phyloP scores from a whole-genome alignment of 306 rosid genomes.

The Canavalia gladiata region DNA sequence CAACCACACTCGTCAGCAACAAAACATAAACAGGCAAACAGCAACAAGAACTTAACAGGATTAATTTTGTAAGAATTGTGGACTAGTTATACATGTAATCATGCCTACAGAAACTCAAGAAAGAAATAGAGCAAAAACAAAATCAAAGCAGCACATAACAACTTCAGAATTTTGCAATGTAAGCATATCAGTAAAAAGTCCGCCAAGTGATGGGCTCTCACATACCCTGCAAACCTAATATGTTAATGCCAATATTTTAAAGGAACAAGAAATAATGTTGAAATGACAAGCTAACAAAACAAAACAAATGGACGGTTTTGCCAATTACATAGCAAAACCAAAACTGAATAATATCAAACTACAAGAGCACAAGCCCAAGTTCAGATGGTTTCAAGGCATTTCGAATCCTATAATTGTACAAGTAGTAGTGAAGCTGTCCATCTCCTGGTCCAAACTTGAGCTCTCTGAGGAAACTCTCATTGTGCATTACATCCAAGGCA shows the following conservation, averaged over 20 bases:
- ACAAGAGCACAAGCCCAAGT: constrained; percentile 61
- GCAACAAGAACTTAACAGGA: background rate
- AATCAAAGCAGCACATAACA: constrained; percentile 27
- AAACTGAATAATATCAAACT: constrained; percentile 47
- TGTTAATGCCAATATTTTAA: constrained; percentile 42
- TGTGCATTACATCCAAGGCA: constrained; percentile 87
- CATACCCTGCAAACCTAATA: constrained; percentile 18
- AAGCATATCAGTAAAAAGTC: constrained; percentile 28
- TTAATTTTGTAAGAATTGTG: background rate
- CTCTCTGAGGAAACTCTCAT: constrained; percentile 54
- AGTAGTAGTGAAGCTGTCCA: constrained; percentile 56
- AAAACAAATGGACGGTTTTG: constrained; percentile 41
- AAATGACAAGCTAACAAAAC: constrained; percentile 23
- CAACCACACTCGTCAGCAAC: background rate
- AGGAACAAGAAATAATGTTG: constrained; percentile 38
- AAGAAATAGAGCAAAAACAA: constrained; percentile 41
- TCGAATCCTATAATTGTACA: constrained; percentile 53
- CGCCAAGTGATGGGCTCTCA: constrained; percentile 2
- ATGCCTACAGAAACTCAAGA: background rate
- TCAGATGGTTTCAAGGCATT: constrained; percentile 67
- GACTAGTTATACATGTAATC: background rate
- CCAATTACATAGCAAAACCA: constrained; percentile 35
- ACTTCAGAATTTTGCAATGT: constrained; percentile 37
- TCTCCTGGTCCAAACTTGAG: constrained; percentile 57
- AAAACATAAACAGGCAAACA: constrained; percentile 14